A percentile compares a stretch with the other conserved stretches of the same genome.
phyloP scores from a whole-genome alignment of 768 basidiomycete genomes.

The Sistotremastrum niveocremeum region DNA sequence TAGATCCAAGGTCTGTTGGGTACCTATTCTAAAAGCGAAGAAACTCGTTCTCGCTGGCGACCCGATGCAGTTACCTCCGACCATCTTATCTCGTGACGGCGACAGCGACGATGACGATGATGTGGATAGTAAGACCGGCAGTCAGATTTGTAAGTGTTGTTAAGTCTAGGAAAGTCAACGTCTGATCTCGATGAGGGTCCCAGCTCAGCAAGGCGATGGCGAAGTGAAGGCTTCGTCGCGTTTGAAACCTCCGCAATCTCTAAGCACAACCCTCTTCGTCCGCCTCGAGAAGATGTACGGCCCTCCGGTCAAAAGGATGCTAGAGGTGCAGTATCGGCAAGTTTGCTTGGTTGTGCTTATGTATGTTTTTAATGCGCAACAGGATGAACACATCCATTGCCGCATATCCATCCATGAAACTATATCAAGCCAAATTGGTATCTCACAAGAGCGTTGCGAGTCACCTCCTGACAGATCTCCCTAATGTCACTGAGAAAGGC shows the following conservation, averaged over 20 bases:
- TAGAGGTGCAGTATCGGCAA: constrained; percentile 81
- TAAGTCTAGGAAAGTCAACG: no score
- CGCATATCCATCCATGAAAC: constrained; percentile 67
- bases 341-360: constrained; percentile 9
- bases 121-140: not conserved
- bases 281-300: constrained; percentile 86
- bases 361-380: not conserved
- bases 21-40: constrained; percentile 85
- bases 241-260: constrained; percentile 49
- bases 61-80: constrained; percentile 92
- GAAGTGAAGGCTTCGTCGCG: constrained; percentile 7
- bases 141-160: no score
- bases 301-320: constrained; percentile 65
- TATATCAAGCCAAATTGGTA: constrained; percentile 60
- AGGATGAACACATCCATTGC: constrained; percentile 88
- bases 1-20: constrained; percentile 66
- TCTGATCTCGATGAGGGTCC: no score
- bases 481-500: constrained; percentile 29
- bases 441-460: constrained; percentile 59
- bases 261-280: constrained; percentile 88
- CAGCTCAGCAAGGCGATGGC: constrained; percentile 2
- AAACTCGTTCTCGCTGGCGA: constrained; percentile 89
- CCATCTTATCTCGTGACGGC: constrained; percentile 48
- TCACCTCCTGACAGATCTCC: constrained; percentile 60
- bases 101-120: constrained; percentile 8